Percentiles rank a stretch among this genome's conserved stretches.
phyloP scores from a whole-genome alignment of 169 alveolate species.

The Sarcocystis neurona region DNA sequence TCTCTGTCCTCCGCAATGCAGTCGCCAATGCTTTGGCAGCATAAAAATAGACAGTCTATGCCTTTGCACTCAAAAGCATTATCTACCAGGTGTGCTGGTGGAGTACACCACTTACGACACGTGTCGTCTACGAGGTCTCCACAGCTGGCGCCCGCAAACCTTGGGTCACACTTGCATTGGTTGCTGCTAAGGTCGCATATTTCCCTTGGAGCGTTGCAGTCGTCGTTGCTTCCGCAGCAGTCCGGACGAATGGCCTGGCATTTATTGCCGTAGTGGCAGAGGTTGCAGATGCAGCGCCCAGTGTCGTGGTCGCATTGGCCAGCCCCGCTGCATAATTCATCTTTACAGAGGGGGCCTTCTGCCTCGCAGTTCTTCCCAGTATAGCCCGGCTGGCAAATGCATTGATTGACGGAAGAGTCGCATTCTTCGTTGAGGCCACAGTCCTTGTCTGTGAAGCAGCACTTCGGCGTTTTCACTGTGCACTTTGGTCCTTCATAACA shows the following conservation, averaged over 20 bases:
- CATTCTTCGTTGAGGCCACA: too few relatives aligned
- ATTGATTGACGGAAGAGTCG: too few relatives aligned
- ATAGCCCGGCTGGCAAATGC: constrained; percentile 53
- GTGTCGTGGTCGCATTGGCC: constrained; percentile 54
- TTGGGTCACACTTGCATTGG: constrained; percentile 50
- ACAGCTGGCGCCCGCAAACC: constrained; percentile 59
- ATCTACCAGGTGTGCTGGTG: constrained; percentile 19
- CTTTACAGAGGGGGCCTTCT: constrained; percentile 18
- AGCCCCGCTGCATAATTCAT: constrained; percentile 42
- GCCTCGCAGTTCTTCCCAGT: constrained; percentile 48
- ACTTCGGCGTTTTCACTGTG: neutral
- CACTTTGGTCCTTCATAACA: neutral
- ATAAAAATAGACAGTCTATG: neutral
- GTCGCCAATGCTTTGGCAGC: constrained; percentile 49
- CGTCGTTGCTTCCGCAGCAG: constrained; percentile 50
- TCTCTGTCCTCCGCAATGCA: constrained; percentile 32
- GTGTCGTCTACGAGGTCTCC: constrained; percentile 23
- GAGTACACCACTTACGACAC: constrained; percentile 50
- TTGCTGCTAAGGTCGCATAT: constrained; percentile 26
- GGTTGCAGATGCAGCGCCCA: constrained; percentile 53
- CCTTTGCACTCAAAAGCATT: constrained; percentile 26
- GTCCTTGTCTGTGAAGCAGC: neutral
- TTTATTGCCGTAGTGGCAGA: constrained; percentile 37
- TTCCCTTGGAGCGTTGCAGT: constrained; percentile 46
- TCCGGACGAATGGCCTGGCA: constrained; percentile 39